Evolutionary conservation across 2,329 filamentous ascomycete genomes (phyloP).

Genomic region (Claviceps quebecensis): DNA sequence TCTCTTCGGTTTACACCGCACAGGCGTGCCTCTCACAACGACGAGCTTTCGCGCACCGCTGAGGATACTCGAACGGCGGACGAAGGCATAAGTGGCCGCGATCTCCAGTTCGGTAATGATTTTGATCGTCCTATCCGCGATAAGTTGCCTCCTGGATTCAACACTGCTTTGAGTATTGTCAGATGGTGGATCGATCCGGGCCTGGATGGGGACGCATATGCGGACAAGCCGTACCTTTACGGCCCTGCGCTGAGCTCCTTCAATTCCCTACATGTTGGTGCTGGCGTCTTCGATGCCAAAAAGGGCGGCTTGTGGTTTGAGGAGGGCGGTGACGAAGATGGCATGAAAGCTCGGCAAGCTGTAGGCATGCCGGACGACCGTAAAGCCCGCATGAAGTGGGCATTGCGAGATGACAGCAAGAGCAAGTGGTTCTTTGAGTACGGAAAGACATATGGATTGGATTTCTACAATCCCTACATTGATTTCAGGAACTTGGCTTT

Average conservation of each 20-base stretch:
- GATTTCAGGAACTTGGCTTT: slow-evolving; percentile 67
- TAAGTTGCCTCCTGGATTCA: slow-evolving; percentile 72
- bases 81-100: slow-evolving; percentile 48
- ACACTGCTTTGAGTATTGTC: slow-evolving; percentile 69
- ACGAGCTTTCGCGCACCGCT: background rate
- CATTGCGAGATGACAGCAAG: slow-evolving; percentile 33
- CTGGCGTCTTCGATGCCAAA: slow-evolving; percentile 29
- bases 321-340: slow-evolving; percentile 50
- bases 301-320: slow-evolving; percentile 44
- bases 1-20: slow-evolving; percentile 67
- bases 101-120: slow-evolving; percentile 88
- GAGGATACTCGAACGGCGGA: background rate
- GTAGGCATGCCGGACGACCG: slow-evolving; percentile 37
- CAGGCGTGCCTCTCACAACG: slow-evolving; percentile 11
- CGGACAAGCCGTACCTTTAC: slow-evolving; percentile 75
- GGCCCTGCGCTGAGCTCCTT: slow-evolving; percentile 69
- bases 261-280: slow-evolving; percentile 59
- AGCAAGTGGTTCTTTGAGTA: slow-evolving; percentile 41
- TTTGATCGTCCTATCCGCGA: slow-evolving; percentile 86
- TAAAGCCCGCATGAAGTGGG: slow-evolving; percentile 46
- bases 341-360: slow-evolving; percentile 29
- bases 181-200: slow-evolving; percentile 87
- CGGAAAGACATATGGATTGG: slow-evolving; percentile 36
- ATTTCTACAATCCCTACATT: slow-evolving; percentile 85
- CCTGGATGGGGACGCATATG: slow-evolving; percentile 78